Evolutionary conservation across 139 green algal species (phyloP).

Genomic region (Mychonastes homosphaera): DNA sequence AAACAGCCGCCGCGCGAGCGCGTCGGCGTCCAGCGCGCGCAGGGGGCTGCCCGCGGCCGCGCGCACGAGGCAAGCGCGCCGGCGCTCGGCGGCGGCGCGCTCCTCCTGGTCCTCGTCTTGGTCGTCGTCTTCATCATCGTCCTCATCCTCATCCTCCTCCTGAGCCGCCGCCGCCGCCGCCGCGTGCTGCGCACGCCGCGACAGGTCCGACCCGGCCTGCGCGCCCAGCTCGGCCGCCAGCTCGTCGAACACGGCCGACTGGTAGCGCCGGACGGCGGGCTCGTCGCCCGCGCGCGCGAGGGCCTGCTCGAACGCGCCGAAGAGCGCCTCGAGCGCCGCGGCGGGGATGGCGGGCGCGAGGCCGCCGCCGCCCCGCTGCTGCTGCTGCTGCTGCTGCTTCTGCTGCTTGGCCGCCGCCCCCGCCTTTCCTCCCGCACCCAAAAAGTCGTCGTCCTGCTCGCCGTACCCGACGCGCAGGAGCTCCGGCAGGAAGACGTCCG

Average conservation of each 20-base stretch:
- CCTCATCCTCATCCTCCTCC: constrained; percentile 1
- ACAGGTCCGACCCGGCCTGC: constrained; percentile 8
- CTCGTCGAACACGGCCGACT: constrained; percentile 45
- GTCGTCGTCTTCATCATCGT: neutral
- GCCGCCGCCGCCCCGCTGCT: too few relatives aligned
- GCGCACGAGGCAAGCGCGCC: too few relatives aligned
- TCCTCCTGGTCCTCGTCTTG: neutral
- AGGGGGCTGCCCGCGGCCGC: constrained; percentile 9
- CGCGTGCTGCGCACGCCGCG: neutral
- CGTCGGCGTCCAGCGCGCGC: constrained; percentile 21
- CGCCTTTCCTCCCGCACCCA: neutral
- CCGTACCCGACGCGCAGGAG: constrained; percentile 12
- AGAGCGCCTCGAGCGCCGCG: constrained; percentile 25
- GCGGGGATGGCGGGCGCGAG: constrained; percentile 5
- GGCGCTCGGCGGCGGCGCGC: too few relatives aligned
- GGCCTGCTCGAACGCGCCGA: constrained; percentile 43
- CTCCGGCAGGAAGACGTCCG: constrained; percentile 68
- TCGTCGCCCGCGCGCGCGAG: constrained; percentile 20
- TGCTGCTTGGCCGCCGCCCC: constrained; percentile 1
- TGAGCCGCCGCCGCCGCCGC: neutral
- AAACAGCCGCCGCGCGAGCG: constrained; percentile 48
- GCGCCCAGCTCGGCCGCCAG: constrained; percentile 35
- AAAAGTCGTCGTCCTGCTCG: neutral
- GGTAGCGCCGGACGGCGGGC: constrained; percentile 21
- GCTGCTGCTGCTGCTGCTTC: neutral